Evolutionary conservation across 1,284 basidiomycete genomes (phyloP), one percentile per base, ranked within the genome.

Genomic region (Blastosporella zonata): DNA sequence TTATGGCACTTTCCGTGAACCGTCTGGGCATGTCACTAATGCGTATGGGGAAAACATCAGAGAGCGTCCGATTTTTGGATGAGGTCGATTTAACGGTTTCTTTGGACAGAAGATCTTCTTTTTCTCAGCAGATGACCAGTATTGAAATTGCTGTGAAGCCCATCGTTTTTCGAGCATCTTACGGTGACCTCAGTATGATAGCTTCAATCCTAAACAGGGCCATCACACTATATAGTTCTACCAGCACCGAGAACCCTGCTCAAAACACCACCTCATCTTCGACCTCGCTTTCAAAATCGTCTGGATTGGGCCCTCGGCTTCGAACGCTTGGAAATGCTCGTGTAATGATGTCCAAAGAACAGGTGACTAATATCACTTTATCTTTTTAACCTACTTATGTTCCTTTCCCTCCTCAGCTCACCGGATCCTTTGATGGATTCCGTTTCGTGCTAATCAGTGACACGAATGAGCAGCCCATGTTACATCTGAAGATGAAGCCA

Each of bases 361-460:
- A 90, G 75, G 90, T 89, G 15, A 17, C 33, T n/a, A n/a, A n/a
- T n/a, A n/a, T n/a, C n/a, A n/a, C n/a, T n/a, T n/a, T n/a, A n/a
- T n/a, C n/a, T n/a, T n/a, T n/a, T n/a, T n/a, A n/a, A n/a, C n/a
- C n/a, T n/a, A n/a, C 21, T 15, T 22, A 20, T 39, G 20, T 29
- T 44, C n/a, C 45, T 43, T 22, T 45, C n/a, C 17, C 15, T 17
- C 4, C 27, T 46, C 55, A 95, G 88, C 74, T 97, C 53, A 88
- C 85, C 63, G 89, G 82, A 0, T 83, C 82, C 0, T 81, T 96
- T 53, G 91, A 95, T 54, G 96, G 96, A 2, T 88, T 99, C 69
- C 89, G 95, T 55, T 73, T 99, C 25, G 84, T 99, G 40, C 74
- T 99, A 27, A 97, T 99, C 53, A 93, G 96, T 2, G 97, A 99